Percentiles rank a stretch among this genome's conserved stretches.
Conservation (phyloP, 345 rosid species). For the Pugionium dolabratum region DNA sequence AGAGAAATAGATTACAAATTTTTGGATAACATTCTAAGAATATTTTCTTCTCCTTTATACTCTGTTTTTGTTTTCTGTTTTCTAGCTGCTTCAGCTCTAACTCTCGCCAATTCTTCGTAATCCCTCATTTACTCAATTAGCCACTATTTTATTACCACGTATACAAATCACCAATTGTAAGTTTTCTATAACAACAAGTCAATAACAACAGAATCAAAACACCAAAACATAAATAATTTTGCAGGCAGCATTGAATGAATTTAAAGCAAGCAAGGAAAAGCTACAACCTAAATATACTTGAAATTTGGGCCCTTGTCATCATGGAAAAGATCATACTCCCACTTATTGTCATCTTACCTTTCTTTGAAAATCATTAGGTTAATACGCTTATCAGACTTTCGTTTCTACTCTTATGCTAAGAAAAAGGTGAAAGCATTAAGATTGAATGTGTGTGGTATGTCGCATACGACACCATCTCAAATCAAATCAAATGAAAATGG, state of each 20-base stretch:
- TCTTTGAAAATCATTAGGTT: constrained; percentile 48
- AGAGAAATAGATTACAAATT: no score
- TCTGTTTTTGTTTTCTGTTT: no score
- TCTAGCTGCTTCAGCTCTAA: no score
- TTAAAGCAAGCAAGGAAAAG: constrained; percentile 28
- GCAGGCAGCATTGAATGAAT: constrained; percentile 42
- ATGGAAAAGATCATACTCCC: constrained; percentile 89
- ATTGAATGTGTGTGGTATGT: not conserved
- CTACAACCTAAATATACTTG: constrained; percentile 58
- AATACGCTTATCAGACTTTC: not conserved
- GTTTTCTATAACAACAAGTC: constrained; percentile 7
- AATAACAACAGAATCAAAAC: constrained; percentile 49
- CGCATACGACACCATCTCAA: no score
- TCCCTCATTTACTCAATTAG: no score
- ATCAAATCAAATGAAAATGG: no score
- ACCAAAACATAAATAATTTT: constrained; percentile 42
- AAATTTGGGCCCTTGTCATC: constrained; percentile 44
- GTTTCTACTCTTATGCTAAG: not conserved
- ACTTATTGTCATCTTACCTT: constrained; percentile 83
- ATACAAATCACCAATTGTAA: no score
- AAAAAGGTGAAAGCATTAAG: not conserved
- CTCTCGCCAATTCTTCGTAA: no score
- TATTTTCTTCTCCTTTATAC: no score
- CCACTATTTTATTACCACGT: no score
- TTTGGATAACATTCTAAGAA: no score